Base-by-base conservation (phyloP, 1,139 yeast genomes). In the Meyerozyma elateridarum region DNA sequence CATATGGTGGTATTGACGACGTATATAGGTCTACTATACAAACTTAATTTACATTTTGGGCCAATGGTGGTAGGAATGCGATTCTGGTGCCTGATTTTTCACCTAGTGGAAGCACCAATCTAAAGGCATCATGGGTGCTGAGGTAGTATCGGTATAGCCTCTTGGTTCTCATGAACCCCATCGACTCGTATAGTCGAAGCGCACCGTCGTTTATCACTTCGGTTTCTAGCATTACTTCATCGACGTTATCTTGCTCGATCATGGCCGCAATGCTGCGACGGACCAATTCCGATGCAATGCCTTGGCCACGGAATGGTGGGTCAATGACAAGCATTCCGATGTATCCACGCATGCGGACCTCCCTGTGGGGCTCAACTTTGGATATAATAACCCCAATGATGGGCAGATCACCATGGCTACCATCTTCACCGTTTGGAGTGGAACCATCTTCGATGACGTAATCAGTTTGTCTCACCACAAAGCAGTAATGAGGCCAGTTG, bases 271-370 rank as follows among this genome's bases (percentile, higher is more conserved):
- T 71, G 5, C 85, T 76, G 40, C 66, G 52, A 33, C 68, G 64
- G 19, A 89, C 89, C 36, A 91, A 65, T 34, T 62, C 61, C 43
- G 79, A 80, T 4, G 96, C 96, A 30, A 89, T 82, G 2, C 96
- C 96, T 30, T 61, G 64, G 7, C 94, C 89, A 33, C 98, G 64
- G 54, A 71, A 79, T 12, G 59, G 52, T 25, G 79, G 75, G 36
- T 80, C 79, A 17, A 91, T 94, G 0, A 94, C 96, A 35, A 91
- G 62, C 98, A 91, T 91, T 5, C 97, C 98, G 28, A 91, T 89
- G 50, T 91, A 91, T 0, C 98, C 98, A 40, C 96, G 63, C 46
- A 65, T 51, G 37, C 95, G 64, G 8, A 72, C 79, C 20, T 73
- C 71, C 36, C 91, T 66, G 56, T 91, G 97, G 4, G 73, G 66